Base-by-base conservation (phyloP, 345 rosid genomes). In the Acer negundo region DNA sequence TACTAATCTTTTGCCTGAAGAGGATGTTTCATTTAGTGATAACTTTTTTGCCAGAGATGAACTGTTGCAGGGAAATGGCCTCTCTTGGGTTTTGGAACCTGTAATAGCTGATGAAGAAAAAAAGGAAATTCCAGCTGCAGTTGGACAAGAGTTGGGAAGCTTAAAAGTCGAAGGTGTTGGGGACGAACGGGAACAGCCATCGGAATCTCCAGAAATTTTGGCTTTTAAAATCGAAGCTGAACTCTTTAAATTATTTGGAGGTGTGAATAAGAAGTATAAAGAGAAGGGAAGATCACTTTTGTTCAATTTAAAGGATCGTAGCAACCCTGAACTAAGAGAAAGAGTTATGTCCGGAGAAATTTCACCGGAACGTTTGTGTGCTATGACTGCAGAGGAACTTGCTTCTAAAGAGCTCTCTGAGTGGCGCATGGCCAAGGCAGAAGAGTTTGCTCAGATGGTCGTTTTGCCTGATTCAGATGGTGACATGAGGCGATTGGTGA, bases 351-450 rank as follows among this genome's bases (percentile, higher is more conserved):
- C 87, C 1, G 98, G 94, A 28, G 93, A 89, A 58, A 93, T 95
- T 63, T 38, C 86, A 9, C 92, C 99, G 2, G 88, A 89, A 40
- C 79, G 85, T 47, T 86, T 93, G 55, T 95, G 99, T 79, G 83
- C 92, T 17, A 95, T 95, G 99, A 86, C 92, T 47, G 93, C 98
- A 0, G 98, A 95, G 89, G 98, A 93, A 56, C 93, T 95, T 79
- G 99, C 99, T 64, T 95, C 99, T n/a, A 81, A 91, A 87, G 98
- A 95, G 85, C 89, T 95, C 65, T 90, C 99, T 1, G 77, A 93
- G 62, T 95, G 99, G 99, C 90, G 99, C 31, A 91, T 90, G 82
- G 99, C 98, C 4, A 93, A 95, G 82, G 99, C 96, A 0, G 94
- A 95, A 75, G 93, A 93, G 83, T 81, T 95, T 84, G 99, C 99